A percentile compares a stretch with the other conserved stretches of the same genome.
Conservation (phyloP, 106 monocot species). For the Acorus calamus region DNA sequence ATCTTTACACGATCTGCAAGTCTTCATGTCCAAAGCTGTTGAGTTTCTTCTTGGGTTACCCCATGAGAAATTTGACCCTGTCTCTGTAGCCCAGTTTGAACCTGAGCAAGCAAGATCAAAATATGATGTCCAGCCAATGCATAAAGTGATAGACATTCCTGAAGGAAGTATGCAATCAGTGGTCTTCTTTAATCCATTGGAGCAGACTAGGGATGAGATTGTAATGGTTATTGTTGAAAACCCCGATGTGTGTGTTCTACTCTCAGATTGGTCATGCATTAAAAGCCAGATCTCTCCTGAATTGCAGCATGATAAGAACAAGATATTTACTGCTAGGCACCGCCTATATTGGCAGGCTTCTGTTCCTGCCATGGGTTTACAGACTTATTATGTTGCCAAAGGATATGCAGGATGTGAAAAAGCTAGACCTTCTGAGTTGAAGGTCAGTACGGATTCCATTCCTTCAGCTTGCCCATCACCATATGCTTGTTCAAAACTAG, state of each 20-base stretch:
- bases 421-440: conserved; percentile 47
- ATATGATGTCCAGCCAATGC: conserved; percentile 86
- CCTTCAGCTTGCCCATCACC: conserved; percentile 49
- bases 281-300: conserved; percentile 82
- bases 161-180: conserved; percentile 35
- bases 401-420: conserved; percentile 51
- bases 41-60: conserved; percentile 58
- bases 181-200: conserved; percentile 74
- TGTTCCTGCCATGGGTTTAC: conserved; percentile 83
- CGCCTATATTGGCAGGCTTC: conserved; percentile 92
- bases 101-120: conserved; percentile 71
- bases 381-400: conserved; percentile 65
- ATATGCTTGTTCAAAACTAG: conserved; percentile 70
- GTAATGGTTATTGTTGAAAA: conserved; percentile 63
- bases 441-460: conserved; percentile 21
- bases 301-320: conserved; percentile 40
- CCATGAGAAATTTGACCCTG: conserved; percentile 66
- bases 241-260: conserved; percentile 58
- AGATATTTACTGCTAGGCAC: conserved; percentile 46
- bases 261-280: conserved; percentile 60
- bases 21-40: conserved; percentile 79
- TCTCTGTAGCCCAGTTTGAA: conserved; percentile 43
- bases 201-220: conserved; percentile 81
- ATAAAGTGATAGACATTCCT: conserved; percentile 41
- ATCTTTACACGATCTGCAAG: conserved; percentile 76